phyloP scores from a whole-genome alignment of 768 basidiomycete species.

The Calocybe cyanea region DNA sequence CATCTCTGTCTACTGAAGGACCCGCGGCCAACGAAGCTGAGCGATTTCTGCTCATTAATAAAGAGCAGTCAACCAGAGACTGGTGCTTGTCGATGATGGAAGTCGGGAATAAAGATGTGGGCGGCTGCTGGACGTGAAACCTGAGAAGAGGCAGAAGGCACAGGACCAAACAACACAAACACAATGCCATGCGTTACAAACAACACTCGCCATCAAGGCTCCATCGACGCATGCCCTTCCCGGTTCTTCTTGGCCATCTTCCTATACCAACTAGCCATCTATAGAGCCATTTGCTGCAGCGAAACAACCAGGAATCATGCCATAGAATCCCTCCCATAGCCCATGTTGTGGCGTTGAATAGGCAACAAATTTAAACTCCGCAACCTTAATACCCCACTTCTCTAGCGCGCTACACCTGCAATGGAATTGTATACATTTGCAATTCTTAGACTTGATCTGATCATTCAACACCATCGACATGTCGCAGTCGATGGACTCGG shows the following conservation, averaged over 20 bases:
- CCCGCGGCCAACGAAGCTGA: constrained; percentile 29
- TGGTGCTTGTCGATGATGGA: constrained; percentile 18
- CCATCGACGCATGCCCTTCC: neutral
- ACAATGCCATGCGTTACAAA: constrained; percentile 40
- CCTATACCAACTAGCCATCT: neutral
- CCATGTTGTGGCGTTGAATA: constrained; percentile 10
- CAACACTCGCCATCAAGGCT: constrained; percentile 14
- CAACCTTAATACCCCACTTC: constrained; percentile 21
- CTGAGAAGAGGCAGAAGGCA: constrained; percentile 29
- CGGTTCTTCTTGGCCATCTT: neutral
- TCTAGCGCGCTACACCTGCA: constrained; percentile 1
- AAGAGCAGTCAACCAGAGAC: constrained; percentile 8
- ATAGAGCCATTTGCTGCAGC: neutral
- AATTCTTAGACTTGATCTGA: constrained; percentile 4
- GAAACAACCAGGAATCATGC: neutral
- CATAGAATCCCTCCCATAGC: neutral
- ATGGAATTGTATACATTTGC: neutral
- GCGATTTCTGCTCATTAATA: constrained; percentile 24
- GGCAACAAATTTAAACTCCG: constrained; percentile 21
- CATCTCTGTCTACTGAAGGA: constrained; percentile 42
- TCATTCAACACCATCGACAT: constrained; percentile 1
- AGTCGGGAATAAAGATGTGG: constrained; percentile 25
- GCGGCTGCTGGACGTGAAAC: constrained; percentile 28
- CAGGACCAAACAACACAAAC: constrained; percentile 36
- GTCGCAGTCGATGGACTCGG: neutral